Evolutionary conservation across 805 yeast genomes (phyloP).

Genomic region (Ogataea populi-albae): DNA sequence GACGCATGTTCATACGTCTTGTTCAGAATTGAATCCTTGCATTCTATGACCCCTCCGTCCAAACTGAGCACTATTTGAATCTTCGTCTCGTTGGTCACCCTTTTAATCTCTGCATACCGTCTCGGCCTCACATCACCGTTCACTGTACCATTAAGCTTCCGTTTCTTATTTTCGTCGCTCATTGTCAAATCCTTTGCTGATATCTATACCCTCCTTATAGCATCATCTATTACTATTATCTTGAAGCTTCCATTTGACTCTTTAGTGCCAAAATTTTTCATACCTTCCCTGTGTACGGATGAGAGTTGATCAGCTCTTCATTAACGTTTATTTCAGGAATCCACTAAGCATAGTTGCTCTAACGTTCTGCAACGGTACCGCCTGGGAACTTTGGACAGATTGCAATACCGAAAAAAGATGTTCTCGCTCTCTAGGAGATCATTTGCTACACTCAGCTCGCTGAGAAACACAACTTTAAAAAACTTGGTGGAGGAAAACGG

Average conservation of each 20-base stretch:
- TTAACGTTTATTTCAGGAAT: too few species aligned
- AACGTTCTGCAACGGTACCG: too few species aligned
- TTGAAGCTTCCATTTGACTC: too few species aligned
- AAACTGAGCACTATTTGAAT: conserved; percentile 80
- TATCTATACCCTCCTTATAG: too few species aligned
- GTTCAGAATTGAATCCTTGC: conserved; percentile 57
- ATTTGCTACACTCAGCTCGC: conserved; percentile 6
- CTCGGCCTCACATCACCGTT: conserved; percentile 12
- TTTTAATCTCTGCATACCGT: conserved; percentile 46
- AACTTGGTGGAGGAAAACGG: conserved; percentile 31
- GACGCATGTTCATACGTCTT: conserved; percentile 49
- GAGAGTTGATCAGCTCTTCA: too few species aligned
- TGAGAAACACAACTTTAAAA: conserved; percentile 21
- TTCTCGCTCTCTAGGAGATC: conserved; percentile 11
- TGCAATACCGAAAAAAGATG: too few species aligned
- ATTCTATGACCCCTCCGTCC: conserved; percentile 77
- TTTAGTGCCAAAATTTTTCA: too few species aligned
- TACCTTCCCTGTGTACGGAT: too few species aligned
- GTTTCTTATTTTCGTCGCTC: conserved; percentile 16
- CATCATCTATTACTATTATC: too few species aligned
- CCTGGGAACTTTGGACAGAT: too few species aligned
- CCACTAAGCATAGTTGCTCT: too few species aligned
- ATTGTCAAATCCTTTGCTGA: too few species aligned
- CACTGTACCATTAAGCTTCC: conserved; percentile 14
- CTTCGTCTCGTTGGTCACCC: conserved; percentile 91